Percentiles rank a stretch among this genome's conserved stretches.
Conservation (phyloP, 768 basidiomycete genomes). For the Hemileccinum impolitum region DNA sequence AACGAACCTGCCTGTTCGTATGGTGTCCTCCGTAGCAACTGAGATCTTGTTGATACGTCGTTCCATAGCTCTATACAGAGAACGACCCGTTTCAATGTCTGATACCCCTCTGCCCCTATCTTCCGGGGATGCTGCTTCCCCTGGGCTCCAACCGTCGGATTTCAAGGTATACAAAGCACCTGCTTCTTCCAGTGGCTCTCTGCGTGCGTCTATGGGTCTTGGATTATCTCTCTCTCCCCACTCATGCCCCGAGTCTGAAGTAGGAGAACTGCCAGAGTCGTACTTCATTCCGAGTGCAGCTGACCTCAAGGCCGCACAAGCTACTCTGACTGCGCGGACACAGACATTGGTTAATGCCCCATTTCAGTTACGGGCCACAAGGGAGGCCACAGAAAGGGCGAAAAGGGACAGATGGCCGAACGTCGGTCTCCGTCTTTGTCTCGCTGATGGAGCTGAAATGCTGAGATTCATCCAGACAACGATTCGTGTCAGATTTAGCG, state of each 20-base stretch:
- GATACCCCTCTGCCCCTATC: constrained; percentile 14
- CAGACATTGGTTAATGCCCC: constrained; percentile 68
- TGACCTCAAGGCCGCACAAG: constrained; percentile 69
- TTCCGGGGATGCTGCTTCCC: background rate
- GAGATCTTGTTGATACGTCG: constrained; percentile 16
- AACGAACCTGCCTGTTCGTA: constrained; percentile 10
- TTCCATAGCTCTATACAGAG: constrained; percentile 12
- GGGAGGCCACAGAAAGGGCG: constrained; percentile 58
- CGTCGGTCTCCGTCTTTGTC: constrained; percentile 34
- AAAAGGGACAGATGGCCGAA: constrained; percentile 71
- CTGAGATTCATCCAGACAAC: constrained; percentile 53
- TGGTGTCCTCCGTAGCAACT: constrained; percentile 7
- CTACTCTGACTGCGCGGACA: constrained; percentile 56
- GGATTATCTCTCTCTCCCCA: background rate
- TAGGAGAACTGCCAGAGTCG: constrained; percentile 61
- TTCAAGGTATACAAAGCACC: constrained; percentile 53
- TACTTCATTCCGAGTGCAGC: constrained; percentile 71
- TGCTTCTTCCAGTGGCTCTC: constrained; percentile 23
- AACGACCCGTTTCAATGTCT: constrained; percentile 22
- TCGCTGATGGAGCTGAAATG: background rate
- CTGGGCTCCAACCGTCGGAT: constrained; percentile 13
- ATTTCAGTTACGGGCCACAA: constrained; percentile 57
- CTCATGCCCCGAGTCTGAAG: constrained; percentile 14
- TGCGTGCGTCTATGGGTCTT: constrained; percentile 32
- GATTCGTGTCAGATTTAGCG: constrained; percentile 77